These are phyloP conservation scores for Fusarium pininemorale DNA, from an alignment of 2,329 filamentous ascomycete species.

Conservation along the genomic window DNA sequence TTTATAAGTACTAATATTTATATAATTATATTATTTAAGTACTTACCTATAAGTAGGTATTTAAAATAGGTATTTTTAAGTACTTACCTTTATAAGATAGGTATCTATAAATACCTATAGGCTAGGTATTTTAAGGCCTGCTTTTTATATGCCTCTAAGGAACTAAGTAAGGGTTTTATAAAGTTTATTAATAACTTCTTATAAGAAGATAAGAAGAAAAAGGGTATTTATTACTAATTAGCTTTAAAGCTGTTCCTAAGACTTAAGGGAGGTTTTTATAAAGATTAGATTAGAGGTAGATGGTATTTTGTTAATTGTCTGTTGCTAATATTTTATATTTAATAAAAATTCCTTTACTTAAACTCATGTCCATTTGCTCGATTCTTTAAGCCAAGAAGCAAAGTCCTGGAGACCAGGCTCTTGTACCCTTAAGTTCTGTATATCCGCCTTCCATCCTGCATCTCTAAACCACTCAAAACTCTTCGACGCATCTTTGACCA, in stretches of 20 bases:
- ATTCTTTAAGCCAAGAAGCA: conserved; percentile 31
- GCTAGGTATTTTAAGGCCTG: too few relatives aligned
- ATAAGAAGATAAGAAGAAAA: not conserved
- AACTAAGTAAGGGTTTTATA: not conserved
- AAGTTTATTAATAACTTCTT: not conserved
- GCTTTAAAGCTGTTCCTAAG: not conserved
- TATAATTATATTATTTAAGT: too few relatives aligned
- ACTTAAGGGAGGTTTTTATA: accelerated
- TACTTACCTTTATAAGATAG: too few relatives aligned
- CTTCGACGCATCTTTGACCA: conserved; percentile 13
- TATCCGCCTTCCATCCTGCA: conserved; percentile 22
- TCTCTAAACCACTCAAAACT: conserved; percentile 30
- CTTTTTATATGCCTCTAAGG: too few relatives aligned
- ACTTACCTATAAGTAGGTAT: too few relatives aligned
- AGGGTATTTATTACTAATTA: accelerated
- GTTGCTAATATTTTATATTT: too few relatives aligned
- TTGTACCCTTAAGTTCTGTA: not conserved
- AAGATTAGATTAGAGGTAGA: not conserved
- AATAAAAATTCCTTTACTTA: too few relatives aligned
- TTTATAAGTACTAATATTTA: too few relatives aligned
- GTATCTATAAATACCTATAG: too few relatives aligned
- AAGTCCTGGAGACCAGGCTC: conserved; percentile 16
- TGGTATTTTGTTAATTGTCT: too few relatives aligned
- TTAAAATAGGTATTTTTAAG: too few relatives aligned
- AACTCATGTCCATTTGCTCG: conserved; percentile 28